Evolutionary conservation across 2,329 filamentous ascomycete species (phyloP), one percentile per base, ranked within the genome.

Genomic region (Nothomitra cinnamomea): DNA sequence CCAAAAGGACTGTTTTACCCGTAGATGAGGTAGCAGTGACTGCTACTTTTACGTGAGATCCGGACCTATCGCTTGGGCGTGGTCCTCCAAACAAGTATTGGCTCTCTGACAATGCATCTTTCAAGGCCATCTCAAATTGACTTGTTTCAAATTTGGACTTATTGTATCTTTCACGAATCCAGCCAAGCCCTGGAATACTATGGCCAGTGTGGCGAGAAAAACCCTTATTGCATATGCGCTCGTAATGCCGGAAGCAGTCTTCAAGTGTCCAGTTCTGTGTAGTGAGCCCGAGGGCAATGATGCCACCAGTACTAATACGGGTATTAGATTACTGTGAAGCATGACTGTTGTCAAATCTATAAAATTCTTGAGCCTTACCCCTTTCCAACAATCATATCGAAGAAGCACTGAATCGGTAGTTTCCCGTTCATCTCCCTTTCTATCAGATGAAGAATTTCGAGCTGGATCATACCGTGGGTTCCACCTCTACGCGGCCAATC

Each of bases 341-440:
- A 21, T 50, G 51, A 43, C 32, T 36, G 38, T 21, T 40, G 21
- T 35, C 25, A 22, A 13, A 36, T 41, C 38, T 41, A 41, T 41
- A 6, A 41, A 41, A 41, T 41, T 41, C 17, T 41, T 41, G 38
- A 41, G 38, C 15, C 58, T 19, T 60, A 68, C 62, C 65, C 66
- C 32, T 68, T 70, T 5, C 70, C 70, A 10, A 73, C 66, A 22
- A 75, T 69, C 2, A 74, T 63, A 54, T 75, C 72, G 55, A 75
- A 73, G 60, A 75, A 74, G 2, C 60, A 60, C 51, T 69, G 69
- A 2, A 74, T 66, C 0, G 66, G 64, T 2, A 74, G 56, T 5
- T 62, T 60, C 7, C 62, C 60, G 1, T 67, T 69, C 1, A 73
- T 57, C 3, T 62, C 62, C 21, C 60, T 60, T 56, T 74, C 67